Evolutionary conservation across 2,329 filamentous ascomycete species (phyloP).

Genomic region (Claviceps paspali): DNA sequence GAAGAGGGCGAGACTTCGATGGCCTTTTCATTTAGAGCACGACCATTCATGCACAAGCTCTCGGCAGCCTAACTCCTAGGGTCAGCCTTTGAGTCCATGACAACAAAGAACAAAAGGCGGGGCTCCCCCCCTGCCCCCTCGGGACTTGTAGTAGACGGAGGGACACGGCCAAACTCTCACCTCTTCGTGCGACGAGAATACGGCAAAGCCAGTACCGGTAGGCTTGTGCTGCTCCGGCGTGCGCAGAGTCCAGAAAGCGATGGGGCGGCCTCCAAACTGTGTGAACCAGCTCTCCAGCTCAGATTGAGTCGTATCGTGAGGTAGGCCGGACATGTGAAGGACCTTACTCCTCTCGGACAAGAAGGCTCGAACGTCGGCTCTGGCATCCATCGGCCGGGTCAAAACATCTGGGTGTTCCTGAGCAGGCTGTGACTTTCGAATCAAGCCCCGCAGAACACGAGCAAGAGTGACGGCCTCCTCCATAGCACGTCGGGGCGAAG

Average conservation of each 20-base stretch:
- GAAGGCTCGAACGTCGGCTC: constrained; percentile 92
- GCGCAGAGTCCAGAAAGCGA: constrained; percentile 96
- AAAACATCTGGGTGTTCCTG: constrained; percentile 92
- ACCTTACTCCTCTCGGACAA: constrained; percentile 94
- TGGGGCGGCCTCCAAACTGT: constrained; percentile 91
- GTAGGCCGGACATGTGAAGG: constrained; percentile 90
- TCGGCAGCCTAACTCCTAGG: too few relatives aligned
- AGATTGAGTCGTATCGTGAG: constrained; percentile 95
- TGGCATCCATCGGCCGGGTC: constrained; percentile 88
- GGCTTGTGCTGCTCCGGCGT: constrained; percentile 99
- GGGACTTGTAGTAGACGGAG: too few relatives aligned
- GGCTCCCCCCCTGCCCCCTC: too few relatives aligned
- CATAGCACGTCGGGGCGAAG: constrained; percentile 90
- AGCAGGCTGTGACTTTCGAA: constrained; percentile 87
- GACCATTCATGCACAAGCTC: constrained; percentile 97
- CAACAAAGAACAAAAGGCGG: not conserved
- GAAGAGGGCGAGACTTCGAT: constrained; percentile 97
- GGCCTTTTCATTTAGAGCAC: constrained; percentile 94
- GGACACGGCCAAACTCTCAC: constrained; percentile 40
- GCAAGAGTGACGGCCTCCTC: constrained; percentile 93
- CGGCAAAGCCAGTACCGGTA: constrained; percentile 94
- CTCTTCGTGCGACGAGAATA: constrained; percentile 98
- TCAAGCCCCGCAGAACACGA: constrained; percentile 78
- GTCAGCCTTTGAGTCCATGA: too few relatives aligned
- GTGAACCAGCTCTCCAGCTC: constrained; percentile 99